These are phyloP conservation scores for Fraxinus sp. DNA, from an alignment of 305 asterid genomes.

Conservation along the genomic window DNA sequence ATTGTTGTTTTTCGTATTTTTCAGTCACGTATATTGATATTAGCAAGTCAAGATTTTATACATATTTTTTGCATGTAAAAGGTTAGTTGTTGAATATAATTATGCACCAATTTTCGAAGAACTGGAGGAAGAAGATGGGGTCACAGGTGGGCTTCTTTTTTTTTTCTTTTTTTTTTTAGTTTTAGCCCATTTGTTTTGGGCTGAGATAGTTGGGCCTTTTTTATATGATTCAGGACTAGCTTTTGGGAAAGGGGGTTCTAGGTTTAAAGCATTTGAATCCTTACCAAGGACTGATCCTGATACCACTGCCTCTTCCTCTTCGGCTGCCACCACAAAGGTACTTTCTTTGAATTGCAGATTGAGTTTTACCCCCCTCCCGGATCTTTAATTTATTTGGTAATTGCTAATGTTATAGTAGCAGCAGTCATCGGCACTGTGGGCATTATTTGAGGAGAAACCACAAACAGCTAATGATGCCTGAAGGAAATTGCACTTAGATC, in stretches of 20 bases:
- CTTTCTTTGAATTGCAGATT: constrained; percentile 1
- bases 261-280: constrained; percentile 78
- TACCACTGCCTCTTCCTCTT: constrained; percentile 45
- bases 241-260: constrained; percentile 69
- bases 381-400: constrained; percentile 17
- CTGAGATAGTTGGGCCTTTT: constrained; percentile 23
- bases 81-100: too few species aligned
- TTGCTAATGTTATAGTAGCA: constrained; percentile 35
- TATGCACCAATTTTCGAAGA: too few species aligned
- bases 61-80: too few species aligned
- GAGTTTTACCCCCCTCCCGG: neutral
- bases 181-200: too few species aligned
- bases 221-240: constrained; percentile 91
- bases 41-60: too few species aligned
- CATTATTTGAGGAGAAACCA: constrained; percentile 85
- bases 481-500: constrained; percentile 96
- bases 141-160: too few species aligned
- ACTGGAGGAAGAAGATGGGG: too few species aligned
- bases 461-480: constrained; percentile 88
- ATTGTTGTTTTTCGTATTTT: too few species aligned
- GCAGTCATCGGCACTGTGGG: constrained; percentile 60
- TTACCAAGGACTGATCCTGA: constrained; percentile 54
- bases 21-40: too few species aligned
- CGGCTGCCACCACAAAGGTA: constrained; percentile 44
- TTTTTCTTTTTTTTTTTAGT: too few species aligned